Conservation (phyloP, 306 rosid species). For the Citrullus colocynthis region DNA sequence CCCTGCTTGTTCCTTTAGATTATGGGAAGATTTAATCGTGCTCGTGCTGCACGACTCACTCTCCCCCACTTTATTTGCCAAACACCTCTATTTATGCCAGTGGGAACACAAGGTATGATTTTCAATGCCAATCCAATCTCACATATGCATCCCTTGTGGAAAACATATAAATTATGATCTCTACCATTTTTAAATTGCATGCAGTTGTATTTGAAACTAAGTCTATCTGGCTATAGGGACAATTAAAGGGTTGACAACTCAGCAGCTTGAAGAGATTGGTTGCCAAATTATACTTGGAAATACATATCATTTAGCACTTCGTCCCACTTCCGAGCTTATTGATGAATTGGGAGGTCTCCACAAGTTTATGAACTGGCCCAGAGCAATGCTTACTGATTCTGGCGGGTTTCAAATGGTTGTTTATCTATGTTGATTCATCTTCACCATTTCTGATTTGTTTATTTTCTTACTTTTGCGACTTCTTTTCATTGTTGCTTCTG, state of each 20-base stretch:
- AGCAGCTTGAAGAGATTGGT: slow-evolving; percentile 86
- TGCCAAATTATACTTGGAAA: slow-evolving; percentile 96
- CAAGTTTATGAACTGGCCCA: slow-evolving; percentile 89
- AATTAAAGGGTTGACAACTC: slow-evolving; percentile 67
- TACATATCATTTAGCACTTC: slow-evolving; percentile 86
- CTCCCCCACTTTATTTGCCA: slow-evolving; percentile 76
- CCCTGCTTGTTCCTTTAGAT: slow-evolving; percentile 20
- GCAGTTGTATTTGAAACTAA: background rate
- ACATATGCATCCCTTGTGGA: background rate
- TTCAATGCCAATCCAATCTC: background rate
- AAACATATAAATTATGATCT: background rate
- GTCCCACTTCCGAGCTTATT: slow-evolving; percentile 90
- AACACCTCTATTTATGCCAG: slow-evolving; percentile 96
- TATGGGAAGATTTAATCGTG: slow-evolving; percentile 81
- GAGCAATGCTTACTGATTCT: slow-evolving; percentile 88
- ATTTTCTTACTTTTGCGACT: background rate
- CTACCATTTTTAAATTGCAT: background rate
- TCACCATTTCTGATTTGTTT: background rate
- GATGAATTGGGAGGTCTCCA: slow-evolving; percentile 86
- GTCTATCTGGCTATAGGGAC: slow-evolving; percentile 47
- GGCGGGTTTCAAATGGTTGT: slow-evolving; percentile 97
- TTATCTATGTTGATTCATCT: background rate
- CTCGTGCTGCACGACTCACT: slow-evolving; percentile 71
- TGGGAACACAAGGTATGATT: slow-evolving; percentile 82
- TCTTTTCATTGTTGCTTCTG: background rate